Evolutionary conservation across 2,329 filamentous ascomycete species (phyloP), one percentile per base, ranked within the genome.

Genomic region (Coniosporium tulheliwenetii): DNA sequence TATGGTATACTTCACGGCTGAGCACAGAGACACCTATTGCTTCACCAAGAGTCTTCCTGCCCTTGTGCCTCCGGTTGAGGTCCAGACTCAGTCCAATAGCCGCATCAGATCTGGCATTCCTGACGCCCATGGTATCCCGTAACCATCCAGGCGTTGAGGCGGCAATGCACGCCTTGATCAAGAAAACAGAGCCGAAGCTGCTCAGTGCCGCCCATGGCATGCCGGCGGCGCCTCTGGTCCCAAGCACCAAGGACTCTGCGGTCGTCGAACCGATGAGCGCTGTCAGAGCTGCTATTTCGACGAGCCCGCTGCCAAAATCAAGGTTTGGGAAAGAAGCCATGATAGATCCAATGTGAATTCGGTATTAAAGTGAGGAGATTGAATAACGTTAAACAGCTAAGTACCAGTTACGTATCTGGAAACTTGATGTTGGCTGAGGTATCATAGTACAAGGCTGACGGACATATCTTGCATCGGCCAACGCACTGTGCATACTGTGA

Each of bases 101-200:
- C 16, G 37, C 41, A 30, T 45, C 43, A 14, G 34, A 37, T 9
- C 31, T 30, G 14, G 31, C 36, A 16, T 33, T 43, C n/a, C 38
- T 26, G 36, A 42, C 33, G 9, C 39, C 42, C n/a, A 44, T 26
- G 19, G 42, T 44, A 33, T 44, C 42, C 12, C 40, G 40, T 8
- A 44, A 30, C 40, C 35, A 42, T 10, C 38, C 36, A 5, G 42
- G 42, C 14, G 35, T 44, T 19, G 36, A 34, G 9, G 34, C 43
- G 5, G 43, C 41, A 10, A 45, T 19, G 30, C 43, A 45, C 10
- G 43, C 43, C 36, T 36, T 43, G 29, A 45, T 26, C 26, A 45
- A 38, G 7, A 32, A 43, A 8, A 45, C 13, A 2, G 33, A 29
- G 10, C 43, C 43, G 43, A 45, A 45, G 16, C 35, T 38, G 36